Percentiles rank a stretch among this genome's conserved stretches.
Evolutionary conservation across 495 filamentous ascomycete species (phyloP).

Genomic region (Lepidopterella palustris): DNA sequence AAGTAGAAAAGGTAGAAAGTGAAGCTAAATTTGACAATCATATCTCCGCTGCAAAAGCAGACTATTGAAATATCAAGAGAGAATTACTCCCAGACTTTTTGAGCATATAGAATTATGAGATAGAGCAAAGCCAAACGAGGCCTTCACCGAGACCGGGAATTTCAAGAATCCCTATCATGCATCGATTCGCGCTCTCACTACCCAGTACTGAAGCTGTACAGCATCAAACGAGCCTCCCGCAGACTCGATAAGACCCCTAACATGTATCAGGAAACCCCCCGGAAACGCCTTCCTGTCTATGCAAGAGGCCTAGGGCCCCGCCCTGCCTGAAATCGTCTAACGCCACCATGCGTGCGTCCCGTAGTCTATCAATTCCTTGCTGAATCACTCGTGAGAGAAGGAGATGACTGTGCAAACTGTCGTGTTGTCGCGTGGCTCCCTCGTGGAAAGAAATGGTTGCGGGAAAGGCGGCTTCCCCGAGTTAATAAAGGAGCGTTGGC

Average conservation of each 20-base stretch:
- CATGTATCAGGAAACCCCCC: neutral
- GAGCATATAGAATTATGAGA: neutral
- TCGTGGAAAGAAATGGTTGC: neutral
- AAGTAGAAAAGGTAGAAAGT: neutral
- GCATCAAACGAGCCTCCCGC: neutral
- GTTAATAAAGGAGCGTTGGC: neutral
- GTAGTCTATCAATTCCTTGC: constrained; percentile 10
- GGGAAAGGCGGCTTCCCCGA: neutral
- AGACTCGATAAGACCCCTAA: neutral
- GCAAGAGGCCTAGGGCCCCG: constrained; percentile 2
- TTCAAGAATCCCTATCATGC: neutral
- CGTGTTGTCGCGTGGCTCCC: neutral
- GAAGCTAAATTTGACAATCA: neutral
- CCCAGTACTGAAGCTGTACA: constrained; percentile 1
- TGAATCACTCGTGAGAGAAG: neutral
- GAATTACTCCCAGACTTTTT: neutral
- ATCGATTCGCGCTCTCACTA: neutral
- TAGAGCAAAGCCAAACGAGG: neutral
- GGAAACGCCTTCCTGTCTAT: constrained; percentile 6
- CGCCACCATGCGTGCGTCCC: constrained; percentile 8
- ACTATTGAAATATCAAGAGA: neutral
- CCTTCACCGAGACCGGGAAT: neutral
- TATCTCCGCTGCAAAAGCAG: neutral
- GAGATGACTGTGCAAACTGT: neutral
- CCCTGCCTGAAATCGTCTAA: constrained; percentile 1